Evolutionary conservation across 75 land plant species (phyloP), one percentile per base, ranked within the genome.

Genomic region (Ceratopteris richardii): DNA sequence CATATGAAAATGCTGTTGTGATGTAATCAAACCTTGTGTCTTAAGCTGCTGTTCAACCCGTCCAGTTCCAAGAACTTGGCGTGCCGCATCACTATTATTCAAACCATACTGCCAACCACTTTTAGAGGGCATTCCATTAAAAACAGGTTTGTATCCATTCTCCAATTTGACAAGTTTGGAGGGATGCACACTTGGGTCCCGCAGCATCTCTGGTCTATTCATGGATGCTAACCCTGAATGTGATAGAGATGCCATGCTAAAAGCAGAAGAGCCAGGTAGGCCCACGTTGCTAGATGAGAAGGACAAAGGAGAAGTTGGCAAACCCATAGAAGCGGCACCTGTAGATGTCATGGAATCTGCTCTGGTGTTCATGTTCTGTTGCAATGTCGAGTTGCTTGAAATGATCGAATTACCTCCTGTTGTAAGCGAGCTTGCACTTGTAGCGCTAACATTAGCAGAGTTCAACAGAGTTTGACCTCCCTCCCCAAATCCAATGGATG

Each of bases 221-320:
- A 17, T 17, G 17, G 48, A 17, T 46, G 14, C 17, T 14, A 46
- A 2, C 12, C n/a, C 21, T 46, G 48, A 46, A 17, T 14, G 48
- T 7, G 48, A 46, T 17, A 46, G 17, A 4, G 48, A 46, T 20
- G 48, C 3, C 21, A 20, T n/a, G 17, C 48, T 20, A 17, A 46
- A 46, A 46, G 14, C 48, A 7, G 48, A 4, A 20, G 48, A 46
- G 14, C 43, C 60, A 7, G 60, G 60, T n/a, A 40, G 16, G 60
- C 60, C 59, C 19, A 47, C 28, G 21, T 31, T 59, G 54, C 62
- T 33, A 11, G 69, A 66, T 9, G 69, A 60, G 51, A 66, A 58
- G 17, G 69, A 66, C 23, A 47, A 31, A 22, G 69, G 69, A 13
- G 69, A 66, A 14, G 69, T 42, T 14, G 69, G 69, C 33, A 66